A percentile compares a stretch with the other conserved stretches of the same genome.
Conservation (phyloP, 805 yeast species). For the Lipomyces starkeyi region DNA sequence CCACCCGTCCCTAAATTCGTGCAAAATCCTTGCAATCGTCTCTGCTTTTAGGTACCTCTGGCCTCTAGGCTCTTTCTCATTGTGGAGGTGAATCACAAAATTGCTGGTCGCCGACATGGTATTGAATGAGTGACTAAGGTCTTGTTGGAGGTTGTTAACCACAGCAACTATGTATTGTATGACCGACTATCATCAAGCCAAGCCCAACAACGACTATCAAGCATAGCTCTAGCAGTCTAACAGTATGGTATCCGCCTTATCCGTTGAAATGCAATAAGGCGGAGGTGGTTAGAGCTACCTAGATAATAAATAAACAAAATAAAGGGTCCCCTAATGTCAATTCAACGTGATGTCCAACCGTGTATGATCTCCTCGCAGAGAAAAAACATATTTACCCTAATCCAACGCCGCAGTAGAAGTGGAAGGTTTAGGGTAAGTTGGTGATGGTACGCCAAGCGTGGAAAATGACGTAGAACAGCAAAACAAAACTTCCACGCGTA, state of each 20-base stretch:
- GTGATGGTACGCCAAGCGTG: too few relatives aligned
- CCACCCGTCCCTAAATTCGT: slow-evolving; percentile 5
- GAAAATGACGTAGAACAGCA: too few relatives aligned
- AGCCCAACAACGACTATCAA: not conserved
- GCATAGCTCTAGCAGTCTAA: not conserved
- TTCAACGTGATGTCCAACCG: too few relatives aligned
- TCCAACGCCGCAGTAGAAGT: not conserved
- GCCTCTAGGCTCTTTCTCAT: not conserved
- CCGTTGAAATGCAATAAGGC: not conserved
- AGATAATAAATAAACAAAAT: too few relatives aligned
- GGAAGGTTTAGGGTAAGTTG: too few relatives aligned
- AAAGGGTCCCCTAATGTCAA: too few relatives aligned
- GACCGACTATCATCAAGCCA: too few relatives aligned
- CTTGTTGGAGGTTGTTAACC: not conserved
- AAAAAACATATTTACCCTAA: not conserved
- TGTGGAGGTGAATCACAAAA: not conserved
- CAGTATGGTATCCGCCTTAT: not conserved
- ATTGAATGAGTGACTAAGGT: not conserved
- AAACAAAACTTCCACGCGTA: too few relatives aligned
- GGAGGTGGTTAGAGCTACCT: not conserved
- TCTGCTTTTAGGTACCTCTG: not conserved
- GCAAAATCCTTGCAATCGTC: slow-evolving; percentile 5
- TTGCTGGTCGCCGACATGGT: not conserved
- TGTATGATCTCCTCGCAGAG: too few relatives aligned
- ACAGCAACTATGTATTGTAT: not conserved